Conservation (phyloP, 2,329 filamentous ascomycete species). For the Xylariaceae sp. region DNA sequence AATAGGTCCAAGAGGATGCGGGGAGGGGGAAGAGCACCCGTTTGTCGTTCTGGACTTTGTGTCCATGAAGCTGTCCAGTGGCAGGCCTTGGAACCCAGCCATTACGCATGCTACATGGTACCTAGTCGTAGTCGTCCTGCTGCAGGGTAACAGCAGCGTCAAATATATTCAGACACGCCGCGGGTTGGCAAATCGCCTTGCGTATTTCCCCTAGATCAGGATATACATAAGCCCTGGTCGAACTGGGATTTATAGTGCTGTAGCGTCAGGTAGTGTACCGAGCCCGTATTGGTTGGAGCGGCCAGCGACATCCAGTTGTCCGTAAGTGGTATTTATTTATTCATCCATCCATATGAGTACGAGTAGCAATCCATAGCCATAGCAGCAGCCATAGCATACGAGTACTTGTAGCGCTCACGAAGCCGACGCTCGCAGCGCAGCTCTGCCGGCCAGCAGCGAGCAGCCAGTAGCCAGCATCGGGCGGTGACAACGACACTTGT, state of each 20-base stretch:
- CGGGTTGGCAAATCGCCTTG: constrained; percentile 9
- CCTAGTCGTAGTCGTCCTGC: background rate
- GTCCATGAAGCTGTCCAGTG: constrained; percentile 1
- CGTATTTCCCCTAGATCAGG: constrained; percentile 8
- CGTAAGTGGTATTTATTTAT: background rate
- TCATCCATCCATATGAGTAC: background rate
- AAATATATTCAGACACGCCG: background rate
- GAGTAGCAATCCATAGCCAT: no score
- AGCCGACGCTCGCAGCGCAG: background rate
- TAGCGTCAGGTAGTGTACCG: background rate
- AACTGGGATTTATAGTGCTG: background rate
- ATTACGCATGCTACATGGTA: constrained; percentile 8
- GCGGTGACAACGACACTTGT: constrained; percentile 1
- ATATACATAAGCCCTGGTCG: constrained; percentile 7
- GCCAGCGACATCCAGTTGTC: constrained; percentile 12
- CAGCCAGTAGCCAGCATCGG: background rate
- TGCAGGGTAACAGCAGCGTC: constrained; percentile 14
- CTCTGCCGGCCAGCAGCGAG: background rate
- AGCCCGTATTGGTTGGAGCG: constrained; percentile 1
- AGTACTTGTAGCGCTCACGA: background rate
- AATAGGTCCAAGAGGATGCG: constrained; percentile 2
- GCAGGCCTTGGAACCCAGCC: constrained; percentile 9
- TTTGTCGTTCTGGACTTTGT: constrained; percentile 4
- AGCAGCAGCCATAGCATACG: no score
- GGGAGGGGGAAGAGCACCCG: background rate